Percentiles rank a stretch among this genome's conserved stretches.
Conservation (phyloP, 2,329 filamentous ascomycete genomes). For the Passalora sequoiae region DNA sequence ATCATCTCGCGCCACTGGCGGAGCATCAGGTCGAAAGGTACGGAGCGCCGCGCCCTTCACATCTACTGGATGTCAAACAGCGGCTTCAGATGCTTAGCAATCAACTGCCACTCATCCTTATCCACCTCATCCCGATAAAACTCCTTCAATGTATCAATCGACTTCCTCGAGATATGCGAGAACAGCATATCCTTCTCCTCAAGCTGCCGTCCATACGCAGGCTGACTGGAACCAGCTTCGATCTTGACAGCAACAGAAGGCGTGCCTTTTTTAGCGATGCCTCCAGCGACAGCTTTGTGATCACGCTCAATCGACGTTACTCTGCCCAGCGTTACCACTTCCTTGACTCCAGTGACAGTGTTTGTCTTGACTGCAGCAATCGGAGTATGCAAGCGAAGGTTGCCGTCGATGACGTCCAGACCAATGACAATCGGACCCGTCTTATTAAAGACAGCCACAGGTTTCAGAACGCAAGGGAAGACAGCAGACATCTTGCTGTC, state of each 20-base stretch:
- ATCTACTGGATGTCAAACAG: constrained; percentile 63
- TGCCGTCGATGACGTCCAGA: constrained; percentile 91
- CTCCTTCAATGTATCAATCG: constrained; percentile 93
- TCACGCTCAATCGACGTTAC: constrained; percentile 97
- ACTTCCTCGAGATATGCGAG: constrained; percentile 77
- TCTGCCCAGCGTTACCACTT: constrained; percentile 79
- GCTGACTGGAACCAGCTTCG: constrained; percentile 87
- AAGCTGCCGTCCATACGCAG: constrained; percentile 87
- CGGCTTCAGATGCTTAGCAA: constrained; percentile 84
- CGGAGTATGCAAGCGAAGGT: constrained; percentile 79
- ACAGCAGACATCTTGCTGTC: constrained; percentile 93
- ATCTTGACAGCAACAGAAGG: constrained; percentile 98
- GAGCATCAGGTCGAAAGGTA: too few relatives aligned
- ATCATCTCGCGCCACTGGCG: too few relatives aligned
- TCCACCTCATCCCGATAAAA: constrained; percentile 83
- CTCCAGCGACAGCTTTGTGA: constrained; percentile 75
- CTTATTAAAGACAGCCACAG: constrained; percentile 98
- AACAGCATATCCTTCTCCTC: constrained; percentile 88
- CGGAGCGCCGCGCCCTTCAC: too few relatives aligned
- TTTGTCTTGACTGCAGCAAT: constrained; percentile 83
- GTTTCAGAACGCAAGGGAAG: constrained; percentile 86
- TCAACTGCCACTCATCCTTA: constrained; percentile 90
- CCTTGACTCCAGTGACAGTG: constrained; percentile 70
- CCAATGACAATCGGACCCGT: constrained; percentile 90
- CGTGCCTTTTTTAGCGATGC: constrained; percentile 86